Conservation (phyloP, 2,329 filamentous ascomycete genomes). For the Neopestalotiopsis sp. region DNA sequence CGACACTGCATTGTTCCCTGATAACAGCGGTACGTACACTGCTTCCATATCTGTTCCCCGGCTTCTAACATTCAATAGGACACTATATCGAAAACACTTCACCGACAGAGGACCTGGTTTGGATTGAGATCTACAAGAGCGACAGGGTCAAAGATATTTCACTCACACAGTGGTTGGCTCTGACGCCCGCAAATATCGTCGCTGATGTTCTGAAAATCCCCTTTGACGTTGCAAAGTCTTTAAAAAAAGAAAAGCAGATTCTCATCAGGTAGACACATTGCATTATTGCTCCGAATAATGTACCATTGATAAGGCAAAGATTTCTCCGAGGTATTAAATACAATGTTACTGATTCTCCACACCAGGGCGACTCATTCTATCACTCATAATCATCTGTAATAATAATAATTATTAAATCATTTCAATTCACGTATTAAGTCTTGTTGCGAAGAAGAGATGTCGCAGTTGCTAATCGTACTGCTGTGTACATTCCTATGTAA, state of each 20-base stretch:
- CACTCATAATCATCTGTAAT: no score
- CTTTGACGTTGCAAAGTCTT: slow-evolving; percentile 55
- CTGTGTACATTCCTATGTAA: no score
- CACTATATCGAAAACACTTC: slow-evolving; percentile 75
- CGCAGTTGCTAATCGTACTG: no score
- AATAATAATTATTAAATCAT: no score
- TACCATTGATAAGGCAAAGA: no score
- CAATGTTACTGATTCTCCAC: no score
- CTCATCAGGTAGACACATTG: slow-evolving; percentile 44
- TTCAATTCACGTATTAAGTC: no score
- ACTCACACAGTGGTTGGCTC: slow-evolving; percentile 71
- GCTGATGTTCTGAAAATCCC: slow-evolving; percentile 64
- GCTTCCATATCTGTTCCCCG: not conserved
- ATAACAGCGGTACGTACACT: slow-evolving; percentile 57
- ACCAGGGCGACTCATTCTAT: no score
- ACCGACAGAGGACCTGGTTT: slow-evolving; percentile 65
- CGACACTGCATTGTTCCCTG: slow-evolving; percentile 72
- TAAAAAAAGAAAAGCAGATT: slow-evolving; percentile 70
- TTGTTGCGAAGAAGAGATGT: no score
- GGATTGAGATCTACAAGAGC: slow-evolving; percentile 73
- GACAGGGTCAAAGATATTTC: slow-evolving; percentile 71
- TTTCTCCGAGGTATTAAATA: no score
- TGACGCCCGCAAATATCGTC: slow-evolving; percentile 68
- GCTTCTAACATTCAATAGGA: slow-evolving; percentile 33
- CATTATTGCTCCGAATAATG: no score